A percentile compares a stretch with the other conserved stretches of the same genome.
These are phyloP conservation scores for Solanum pimpinellifolium DNA, from an alignment of 257 asterid genomes.

Conservation along the genomic window DNA sequence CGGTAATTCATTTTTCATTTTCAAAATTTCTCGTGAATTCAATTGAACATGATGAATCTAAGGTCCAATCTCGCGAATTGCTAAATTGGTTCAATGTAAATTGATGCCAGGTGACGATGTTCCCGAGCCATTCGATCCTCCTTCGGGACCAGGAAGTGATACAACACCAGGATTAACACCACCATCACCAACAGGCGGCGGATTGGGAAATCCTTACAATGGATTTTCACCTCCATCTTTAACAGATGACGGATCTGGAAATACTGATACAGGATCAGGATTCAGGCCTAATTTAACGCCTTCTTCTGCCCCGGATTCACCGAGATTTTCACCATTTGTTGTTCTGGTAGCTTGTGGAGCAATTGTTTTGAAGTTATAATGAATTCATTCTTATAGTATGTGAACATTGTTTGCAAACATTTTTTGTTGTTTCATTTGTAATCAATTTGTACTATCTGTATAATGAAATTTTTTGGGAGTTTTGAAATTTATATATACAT, in stretches of 20 bases:
- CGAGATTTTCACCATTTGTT: conserved; percentile 5
- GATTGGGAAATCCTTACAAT: background rate
- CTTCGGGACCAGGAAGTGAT: background rate
- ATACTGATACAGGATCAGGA: conserved; percentile 44
- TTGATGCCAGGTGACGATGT: conserved; percentile 19
- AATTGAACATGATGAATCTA: background rate
- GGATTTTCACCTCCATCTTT: conserved; percentile 3
- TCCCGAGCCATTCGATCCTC: conserved; percentile 22
- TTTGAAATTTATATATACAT: background rate
- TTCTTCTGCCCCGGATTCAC: conserved; percentile 28
- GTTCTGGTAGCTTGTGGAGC: conserved; percentile 19
- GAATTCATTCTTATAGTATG: background rate
- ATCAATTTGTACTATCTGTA: background rate
- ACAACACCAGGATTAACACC: background rate
- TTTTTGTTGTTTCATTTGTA: background rate
- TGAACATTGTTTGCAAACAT: background rate
- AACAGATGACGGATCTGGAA: background rate
- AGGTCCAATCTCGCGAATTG: background rate
- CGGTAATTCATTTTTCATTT: conserved; percentile 4
- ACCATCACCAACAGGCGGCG: conserved; percentile 6
- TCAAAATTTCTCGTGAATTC: background rate
- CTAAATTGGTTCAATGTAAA: background rate
- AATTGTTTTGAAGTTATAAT: conserved; percentile 7
- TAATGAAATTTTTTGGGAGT: background rate
- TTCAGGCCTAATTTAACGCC: conserved; percentile 32